Evolutionary conservation across 257 asterid species (phyloP), one percentile per base, ranked within the genome.

Genomic region (Solanum rostratum): DNA sequence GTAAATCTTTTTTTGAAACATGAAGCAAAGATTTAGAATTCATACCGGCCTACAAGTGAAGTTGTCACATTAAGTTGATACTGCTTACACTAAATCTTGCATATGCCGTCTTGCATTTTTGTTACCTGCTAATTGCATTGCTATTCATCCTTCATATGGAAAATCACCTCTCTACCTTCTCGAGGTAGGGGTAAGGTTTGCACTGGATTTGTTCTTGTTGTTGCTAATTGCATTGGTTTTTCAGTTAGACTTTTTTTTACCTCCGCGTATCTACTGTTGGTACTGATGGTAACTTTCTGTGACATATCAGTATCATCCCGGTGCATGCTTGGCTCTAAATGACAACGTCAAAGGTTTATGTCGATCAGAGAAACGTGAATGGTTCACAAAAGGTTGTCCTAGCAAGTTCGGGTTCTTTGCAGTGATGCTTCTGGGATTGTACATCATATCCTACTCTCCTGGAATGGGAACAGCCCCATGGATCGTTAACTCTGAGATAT

Each of bases 401-500:
- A 93, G 92, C 86, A 90, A 86, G 82, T 92, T 89, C 2, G 98
- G 97, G 0, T 22, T 91, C 0, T 91, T 84, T 3, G 92, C 98
- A 2, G 94, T 94, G n/a, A 22, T 93, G 13, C 85, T 92, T 13
- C 85, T 94, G 0, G 97, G 94, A 20, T 41, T 90, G 80, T 94
- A 93, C 89, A 94, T 94, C 49, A 94, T 94, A 81, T 85, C 92
- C 7, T 94, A 91, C 76, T 90, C 97, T 2, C 97, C 97, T 0
- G 97, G 98, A 5, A 91, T 93, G 93, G 95, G 97, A 62, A 95
- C 97, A 0, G 95, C 22, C 3, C 96, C 98, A 0, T 94, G 98
- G 97, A 92, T 95, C 3, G 97, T 95, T 19, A 95, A 95, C 91
- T 95, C 97, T 0, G 97, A 95, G 90, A 95, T 92, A 41, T 95